Evolutionary conservation across 2,329 filamentous ascomycete species (phyloP).

Genomic region (Chaetomiaceae sp.): DNA sequence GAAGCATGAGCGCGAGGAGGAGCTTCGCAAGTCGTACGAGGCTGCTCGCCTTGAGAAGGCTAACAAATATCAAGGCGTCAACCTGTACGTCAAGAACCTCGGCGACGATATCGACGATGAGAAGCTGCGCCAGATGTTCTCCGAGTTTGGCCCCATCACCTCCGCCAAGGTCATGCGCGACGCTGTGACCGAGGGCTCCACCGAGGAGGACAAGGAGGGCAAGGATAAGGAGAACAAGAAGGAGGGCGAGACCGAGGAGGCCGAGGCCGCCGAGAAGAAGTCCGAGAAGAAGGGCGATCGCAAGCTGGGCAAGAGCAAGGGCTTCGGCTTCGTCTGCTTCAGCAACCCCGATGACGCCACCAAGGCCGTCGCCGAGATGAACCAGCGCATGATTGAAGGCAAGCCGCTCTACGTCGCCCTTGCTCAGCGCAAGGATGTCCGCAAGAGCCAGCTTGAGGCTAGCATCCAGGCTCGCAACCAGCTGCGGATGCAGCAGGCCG

Average conservation of each 20-base stretch:
- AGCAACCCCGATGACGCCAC: slow-evolving; percentile 98
- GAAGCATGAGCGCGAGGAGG: slow-evolving; percentile 99
- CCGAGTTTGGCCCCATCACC: slow-evolving; percentile 88
- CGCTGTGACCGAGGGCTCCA: slow-evolving; percentile 51
- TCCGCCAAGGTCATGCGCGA: slow-evolving; percentile 99
- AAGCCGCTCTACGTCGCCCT: slow-evolving; percentile 98
- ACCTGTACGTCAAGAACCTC: slow-evolving; percentile 99
- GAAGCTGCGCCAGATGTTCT: slow-evolving; percentile 91
- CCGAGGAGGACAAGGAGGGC: slow-evolving; percentile 51
- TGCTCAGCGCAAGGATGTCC: slow-evolving; percentile 98
- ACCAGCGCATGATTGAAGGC: slow-evolving; percentile 96
- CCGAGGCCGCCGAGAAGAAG: slow-evolving; percentile 55
- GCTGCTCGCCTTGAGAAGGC: slow-evolving; percentile 96
- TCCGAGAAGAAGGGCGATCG: slow-evolving; percentile 57
- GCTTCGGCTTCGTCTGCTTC: slow-evolving; percentile 99
- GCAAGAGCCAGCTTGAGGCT: slow-evolving; percentile 98
- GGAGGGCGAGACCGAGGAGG: slow-evolving; percentile 44
- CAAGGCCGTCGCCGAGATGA: slow-evolving; percentile 99
- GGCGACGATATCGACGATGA: slow-evolving; percentile 97
- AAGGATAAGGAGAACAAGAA: slow-evolving; percentile 47
- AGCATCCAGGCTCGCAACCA: slow-evolving; percentile 99
- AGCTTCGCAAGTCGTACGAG: slow-evolving; percentile 98
- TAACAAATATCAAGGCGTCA: slow-evolving; percentile 98
- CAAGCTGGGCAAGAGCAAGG: slow-evolving; percentile 96
- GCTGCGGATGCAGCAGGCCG: slow-evolving; percentile 95